A percentile compares a stretch with the other conserved stretches of the same genome.
Evolutionary conservation across 192 early-diverging fungal genomes (phyloP).

Genomic region (Chytriomyces sp.): DNA sequence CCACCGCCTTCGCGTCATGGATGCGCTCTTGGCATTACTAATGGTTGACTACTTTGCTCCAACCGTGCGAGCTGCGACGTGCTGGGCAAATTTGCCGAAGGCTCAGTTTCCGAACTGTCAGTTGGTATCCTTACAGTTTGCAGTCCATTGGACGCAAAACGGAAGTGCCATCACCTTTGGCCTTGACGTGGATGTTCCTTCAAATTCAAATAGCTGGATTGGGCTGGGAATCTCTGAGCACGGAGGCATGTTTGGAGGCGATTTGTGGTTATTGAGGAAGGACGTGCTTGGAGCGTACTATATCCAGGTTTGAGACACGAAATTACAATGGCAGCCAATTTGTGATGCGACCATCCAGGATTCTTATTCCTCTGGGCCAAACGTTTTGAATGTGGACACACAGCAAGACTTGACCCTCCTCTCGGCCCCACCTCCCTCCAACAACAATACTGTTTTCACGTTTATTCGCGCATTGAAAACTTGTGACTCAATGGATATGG

Average conservation of each 20-base stretch:
- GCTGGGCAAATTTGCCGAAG: not conserved
- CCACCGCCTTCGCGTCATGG: too few species aligned
- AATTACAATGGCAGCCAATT: too few species aligned
- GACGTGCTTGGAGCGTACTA: not conserved
- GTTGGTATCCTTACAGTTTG: not conserved
- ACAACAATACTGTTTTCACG: conserved; percentile 16
- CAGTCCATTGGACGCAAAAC: conserved; percentile 22
- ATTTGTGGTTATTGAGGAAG: conserved; percentile 12
- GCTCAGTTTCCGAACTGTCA: conserved; percentile 20
- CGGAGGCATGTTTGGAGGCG: conserved; percentile 30
- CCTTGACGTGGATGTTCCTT: conserved; percentile 21
- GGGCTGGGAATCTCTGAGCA: conserved; percentile 19
- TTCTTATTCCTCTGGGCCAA: not conserved
- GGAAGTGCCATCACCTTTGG: conserved; percentile 21
- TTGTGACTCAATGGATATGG: conserved; percentile 5
- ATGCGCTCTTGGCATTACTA: too few species aligned
- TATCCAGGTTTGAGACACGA: too few species aligned
- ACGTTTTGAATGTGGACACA: conserved; percentile 1
- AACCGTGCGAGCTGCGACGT: not conserved
- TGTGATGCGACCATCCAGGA: not conserved
- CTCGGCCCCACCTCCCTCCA: conserved; percentile 4
- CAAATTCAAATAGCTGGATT: conserved; percentile 10
- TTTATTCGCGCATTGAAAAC: conserved; percentile 19
- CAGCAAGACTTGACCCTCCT: conserved; percentile 19
- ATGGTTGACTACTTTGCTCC: too few species aligned